phyloP scores from a whole-genome alignment of 2,329 filamentous ascomycete species.

The Colletotrichum falcatum region DNA sequence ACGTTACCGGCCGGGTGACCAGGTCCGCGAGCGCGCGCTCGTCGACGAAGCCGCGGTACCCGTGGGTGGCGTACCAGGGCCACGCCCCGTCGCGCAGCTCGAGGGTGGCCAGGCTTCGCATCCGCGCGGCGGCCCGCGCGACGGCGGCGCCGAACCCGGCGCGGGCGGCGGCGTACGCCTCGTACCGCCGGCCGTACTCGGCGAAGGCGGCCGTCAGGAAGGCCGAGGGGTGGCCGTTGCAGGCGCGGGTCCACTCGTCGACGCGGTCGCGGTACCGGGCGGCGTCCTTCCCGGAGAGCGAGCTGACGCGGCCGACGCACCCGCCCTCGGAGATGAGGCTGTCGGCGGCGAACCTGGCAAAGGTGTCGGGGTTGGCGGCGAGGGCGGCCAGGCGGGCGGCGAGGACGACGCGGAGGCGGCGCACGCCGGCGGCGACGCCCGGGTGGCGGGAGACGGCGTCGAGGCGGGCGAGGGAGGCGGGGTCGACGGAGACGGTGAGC shows the following conservation, averaged over 20 bases:
- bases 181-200: neutral
- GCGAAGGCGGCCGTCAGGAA: neutral
- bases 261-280: too few species aligned
- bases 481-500: neutral
- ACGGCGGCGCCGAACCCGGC: neutral
- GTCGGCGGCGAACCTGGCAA: neutral
- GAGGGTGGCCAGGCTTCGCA: neutral
- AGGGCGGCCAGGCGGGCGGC: neutral
- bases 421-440: neutral
- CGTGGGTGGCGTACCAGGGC: too few species aligned
- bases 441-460: slow-evolving; percentile 1
- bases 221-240: neutral
- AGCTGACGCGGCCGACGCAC: neutral
- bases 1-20: neutral
- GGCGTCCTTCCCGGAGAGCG: too few species aligned
- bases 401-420: neutral
- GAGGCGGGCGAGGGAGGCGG: neutral
- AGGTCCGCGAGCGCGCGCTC: neutral
- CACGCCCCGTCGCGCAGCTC: neutral
- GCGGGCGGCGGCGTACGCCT: neutral
- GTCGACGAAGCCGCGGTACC: neutral
- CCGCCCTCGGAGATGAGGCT: neutral
- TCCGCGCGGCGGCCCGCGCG: neutral
- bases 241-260: neutral
- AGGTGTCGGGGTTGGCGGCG: neutral